phyloP scores from a whole-genome alignment of 768 basidiomycete species.

The Podaxis sp. region DNA sequence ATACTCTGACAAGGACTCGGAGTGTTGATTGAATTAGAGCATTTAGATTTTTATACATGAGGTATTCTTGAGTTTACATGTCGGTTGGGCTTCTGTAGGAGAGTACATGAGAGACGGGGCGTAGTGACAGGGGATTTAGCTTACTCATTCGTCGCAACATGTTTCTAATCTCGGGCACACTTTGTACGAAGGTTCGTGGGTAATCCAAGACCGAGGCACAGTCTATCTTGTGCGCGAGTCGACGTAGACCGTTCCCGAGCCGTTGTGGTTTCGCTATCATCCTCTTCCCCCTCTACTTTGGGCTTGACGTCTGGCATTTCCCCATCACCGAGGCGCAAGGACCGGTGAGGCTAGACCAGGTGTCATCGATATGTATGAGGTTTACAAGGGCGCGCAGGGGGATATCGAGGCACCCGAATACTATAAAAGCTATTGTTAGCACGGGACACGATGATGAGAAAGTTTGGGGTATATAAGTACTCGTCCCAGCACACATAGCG shows the following conservation, averaged over 20 bases:
- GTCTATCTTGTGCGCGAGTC: conserved; percentile 54
- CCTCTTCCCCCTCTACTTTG: conserved; percentile 18
- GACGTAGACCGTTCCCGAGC: background rate
- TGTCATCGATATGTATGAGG: conserved; percentile 59
- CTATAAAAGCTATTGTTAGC: conserved; percentile 23
- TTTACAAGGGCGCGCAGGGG: conserved; percentile 67
- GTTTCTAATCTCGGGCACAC: conserved; percentile 46
- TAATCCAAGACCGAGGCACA: conserved; percentile 75
- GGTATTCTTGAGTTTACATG: conserved; percentile 47
- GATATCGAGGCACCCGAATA: conserved; percentile 52
- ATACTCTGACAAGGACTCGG: conserved; percentile 51
- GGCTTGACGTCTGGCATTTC: conserved; percentile 1
- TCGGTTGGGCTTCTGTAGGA: conserved; percentile 46
- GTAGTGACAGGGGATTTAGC: conserved; percentile 21
- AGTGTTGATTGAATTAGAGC: conserved; percentile 41
- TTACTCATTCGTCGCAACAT: conserved; percentile 49
- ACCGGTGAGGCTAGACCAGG: conserved; percentile 45
- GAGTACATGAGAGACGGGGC: background rate
- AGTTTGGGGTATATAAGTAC: conserved; percentile 18
- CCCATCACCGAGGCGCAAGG: background rate
- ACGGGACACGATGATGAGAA: background rate
- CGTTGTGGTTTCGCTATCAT: background rate
- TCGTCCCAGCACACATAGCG: conserved; percentile 48
- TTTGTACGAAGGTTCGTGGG: conserved; percentile 78
- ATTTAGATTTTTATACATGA: conserved; percentile 57